Base-by-base conservation (phyloP, 1,139 yeast genomes). In the Saccharomyces hybrid region DNA sequence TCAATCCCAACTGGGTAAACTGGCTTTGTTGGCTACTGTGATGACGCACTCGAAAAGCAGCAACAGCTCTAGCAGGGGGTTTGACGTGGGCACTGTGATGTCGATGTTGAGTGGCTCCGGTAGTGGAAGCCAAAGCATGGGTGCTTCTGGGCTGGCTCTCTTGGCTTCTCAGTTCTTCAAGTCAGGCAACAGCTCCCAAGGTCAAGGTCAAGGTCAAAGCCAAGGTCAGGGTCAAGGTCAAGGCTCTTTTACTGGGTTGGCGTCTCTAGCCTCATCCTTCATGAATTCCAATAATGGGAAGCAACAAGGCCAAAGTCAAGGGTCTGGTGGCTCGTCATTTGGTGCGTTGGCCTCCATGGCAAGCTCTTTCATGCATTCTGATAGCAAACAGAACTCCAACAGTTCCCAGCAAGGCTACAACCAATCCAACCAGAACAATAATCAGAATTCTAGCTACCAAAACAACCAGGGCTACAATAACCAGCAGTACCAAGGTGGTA, bases 1-100 rank as follows among this genome's bases (percentile, higher is more conserved):
- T 5, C 64, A 62, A 48, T 55, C 67, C 2, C 70, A 66, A 50
- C 51, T 66, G 27, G 69, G 70, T 6, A 66, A 66, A 51, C 50
- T 66, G 52, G 69, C 70, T 9, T 54, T 66, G 31, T 53, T 66
- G 14, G 55, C 66, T 8, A 62, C 65, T 13, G 56, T 64, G 27
- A 50, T 66, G 55, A 52, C 57, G 13, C 38, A 53, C 16, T 49
- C 54, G 9, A 56, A 60, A 20, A 52, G 57, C 47, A 56, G 56
- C 11, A 55, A 52, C 16, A 53, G 51, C n/a, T 51, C 49, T 7
- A 51, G 32, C n/a, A 50, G 57, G 4, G 64, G 62, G 5, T 62
- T 62, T 41, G 60, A 61, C 50, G 50, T 64, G 44, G 55, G 59
- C 9, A 60, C 66, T 14, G 62, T 62, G 5, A 58, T 62, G 47